phyloP scores from a whole-genome alignment of 495 filamentous ascomycete species.

The Terfezia claveryi region DNA sequence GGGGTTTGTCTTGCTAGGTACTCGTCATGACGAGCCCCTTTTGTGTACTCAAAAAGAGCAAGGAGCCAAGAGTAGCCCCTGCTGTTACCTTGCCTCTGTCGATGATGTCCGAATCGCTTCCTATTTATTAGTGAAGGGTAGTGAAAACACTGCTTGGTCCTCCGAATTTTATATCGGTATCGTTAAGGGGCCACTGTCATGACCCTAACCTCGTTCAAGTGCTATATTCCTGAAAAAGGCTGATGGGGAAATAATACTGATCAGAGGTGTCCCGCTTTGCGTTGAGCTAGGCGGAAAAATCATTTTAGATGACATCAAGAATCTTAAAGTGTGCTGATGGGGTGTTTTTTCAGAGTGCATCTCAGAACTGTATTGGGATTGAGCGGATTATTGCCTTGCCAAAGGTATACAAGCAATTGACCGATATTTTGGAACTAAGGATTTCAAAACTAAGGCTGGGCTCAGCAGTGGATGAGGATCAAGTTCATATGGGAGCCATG shows the following conservation, averaged over 20 bases:
- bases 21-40: too few relatives aligned
- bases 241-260: too few relatives aligned
- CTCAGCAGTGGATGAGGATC: conserved; percentile 35
- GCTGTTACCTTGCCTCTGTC: too few relatives aligned
- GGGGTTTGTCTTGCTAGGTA: too few relatives aligned
- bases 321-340: conserved; percentile 58
- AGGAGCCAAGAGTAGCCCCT: too few relatives aligned
- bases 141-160: conserved; percentile 85
- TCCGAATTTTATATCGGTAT: conserved; percentile 59
- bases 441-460: conserved; percentile 53
- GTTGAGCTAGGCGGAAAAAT: conserved; percentile 92
- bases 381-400: conserved; percentile 76
- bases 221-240: not conserved
- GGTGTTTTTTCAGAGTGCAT: conserved; percentile 90
- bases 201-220: conserved; percentile 59
- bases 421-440: conserved; percentile 44
- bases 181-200: conserved; percentile 56
- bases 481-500: conserved; percentile 68
- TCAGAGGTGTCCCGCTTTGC: conserved; percentile 39
- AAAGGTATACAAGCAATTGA: conserved; percentile 45
- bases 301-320: conserved; percentile 51
- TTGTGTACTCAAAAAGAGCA: too few relatives aligned
- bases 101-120: too few relatives aligned
- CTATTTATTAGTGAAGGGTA: conserved; percentile 49
- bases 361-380: conserved; percentile 94